These are phyloP conservation scores for Physaria fendleri DNA, from an alignment of 345 rosid genomes.

Conservation along the genomic window DNA sequence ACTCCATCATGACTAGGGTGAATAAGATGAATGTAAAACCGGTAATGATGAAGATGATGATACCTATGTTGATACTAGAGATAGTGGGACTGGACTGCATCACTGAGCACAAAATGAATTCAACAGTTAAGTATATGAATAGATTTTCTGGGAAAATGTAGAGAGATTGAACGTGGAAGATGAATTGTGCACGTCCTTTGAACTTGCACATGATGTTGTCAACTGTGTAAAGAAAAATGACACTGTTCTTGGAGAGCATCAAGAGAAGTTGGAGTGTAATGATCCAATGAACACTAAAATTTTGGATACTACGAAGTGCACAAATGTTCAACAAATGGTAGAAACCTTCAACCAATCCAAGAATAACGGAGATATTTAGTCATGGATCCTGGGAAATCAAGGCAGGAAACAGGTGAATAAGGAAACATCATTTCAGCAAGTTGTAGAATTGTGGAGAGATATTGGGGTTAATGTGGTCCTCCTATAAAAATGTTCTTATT, in stretches of 20 bases:
- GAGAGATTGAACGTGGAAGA: conserved; percentile 31
- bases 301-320: conserved; percentile 23
- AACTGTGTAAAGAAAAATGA: conserved; percentile 16
- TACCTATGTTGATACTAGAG: conserved; percentile 23
- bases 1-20: conserved; percentile 19
- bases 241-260: conserved; percentile 13
- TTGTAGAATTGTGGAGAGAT: conserved; percentile 7
- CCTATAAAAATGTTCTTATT: conserved; percentile 3
- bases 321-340: conserved; percentile 28
- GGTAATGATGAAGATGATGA: conserved; percentile 20
- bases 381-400: conserved; percentile 32
- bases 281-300: conserved; percentile 32
- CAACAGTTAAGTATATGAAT: conserved; percentile 13
- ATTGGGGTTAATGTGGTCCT: conserved; percentile 12
- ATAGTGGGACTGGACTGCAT: conserved; percentile 21
- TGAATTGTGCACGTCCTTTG: conserved; percentile 45
- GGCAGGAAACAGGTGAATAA: conserved; percentile 28
- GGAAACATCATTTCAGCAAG: conserved; percentile 11
- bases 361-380: conserved; percentile 55
- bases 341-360: conserved; percentile 47
- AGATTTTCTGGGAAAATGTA: conserved; percentile 13
- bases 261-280: conserved; percentile 26
- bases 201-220: conserved; percentile 30
- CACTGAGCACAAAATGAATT: conserved; percentile 11
- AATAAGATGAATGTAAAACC: conserved; percentile 16